Evolutionary conservation across 139 green algal genomes (phyloP).

Genomic region (Tetradesmus obliquus): DNA sequence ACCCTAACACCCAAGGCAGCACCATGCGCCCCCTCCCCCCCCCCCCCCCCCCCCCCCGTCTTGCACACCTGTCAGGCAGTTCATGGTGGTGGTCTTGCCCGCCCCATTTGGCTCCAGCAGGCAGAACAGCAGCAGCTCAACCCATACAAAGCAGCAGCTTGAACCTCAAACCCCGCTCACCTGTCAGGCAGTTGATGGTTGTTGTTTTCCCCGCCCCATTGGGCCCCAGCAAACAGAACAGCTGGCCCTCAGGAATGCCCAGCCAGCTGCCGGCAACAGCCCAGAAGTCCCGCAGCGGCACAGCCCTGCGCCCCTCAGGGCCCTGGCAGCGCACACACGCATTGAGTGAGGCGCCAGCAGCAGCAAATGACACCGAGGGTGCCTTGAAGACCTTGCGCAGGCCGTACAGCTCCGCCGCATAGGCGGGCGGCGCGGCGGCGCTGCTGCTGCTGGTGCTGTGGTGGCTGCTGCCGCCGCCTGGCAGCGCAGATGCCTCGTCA

Average conservation of each 20-base stretch:
- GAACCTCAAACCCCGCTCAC: constrained; percentile 9
- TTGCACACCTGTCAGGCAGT: constrained; percentile 77
- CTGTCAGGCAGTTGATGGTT: constrained; percentile 93
- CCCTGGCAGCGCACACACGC: not conserved
- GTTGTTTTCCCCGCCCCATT: constrained; percentile 88
- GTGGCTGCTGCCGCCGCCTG: not conserved
- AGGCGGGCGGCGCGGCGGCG: not conserved
- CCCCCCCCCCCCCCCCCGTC: too few relatives aligned
- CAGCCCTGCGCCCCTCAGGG: not conserved
- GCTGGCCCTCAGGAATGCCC: constrained; percentile 74
- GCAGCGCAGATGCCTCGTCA: not conserved
- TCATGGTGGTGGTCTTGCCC: constrained; percentile 90
- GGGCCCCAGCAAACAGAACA: constrained; percentile 89
- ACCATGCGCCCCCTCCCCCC: not conserved
- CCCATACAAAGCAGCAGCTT: not conserved
- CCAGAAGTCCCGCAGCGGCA: constrained; percentile 68
- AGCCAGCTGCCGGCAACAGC: constrained; percentile 89
- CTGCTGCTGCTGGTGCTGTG: constrained; percentile 9
- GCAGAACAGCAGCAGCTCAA: constrained; percentile 73
- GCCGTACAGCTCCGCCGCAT: constrained; percentile 89
- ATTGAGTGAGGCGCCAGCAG: not conserved
- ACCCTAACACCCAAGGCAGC: too few relatives aligned
- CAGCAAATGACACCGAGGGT: not conserved
- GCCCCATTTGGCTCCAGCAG: too few relatives aligned
- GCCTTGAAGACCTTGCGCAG: constrained; percentile 67